Conservation (phyloP, 495 filamentous ascomycete species). For the Acidomyces sp. region DNA sequence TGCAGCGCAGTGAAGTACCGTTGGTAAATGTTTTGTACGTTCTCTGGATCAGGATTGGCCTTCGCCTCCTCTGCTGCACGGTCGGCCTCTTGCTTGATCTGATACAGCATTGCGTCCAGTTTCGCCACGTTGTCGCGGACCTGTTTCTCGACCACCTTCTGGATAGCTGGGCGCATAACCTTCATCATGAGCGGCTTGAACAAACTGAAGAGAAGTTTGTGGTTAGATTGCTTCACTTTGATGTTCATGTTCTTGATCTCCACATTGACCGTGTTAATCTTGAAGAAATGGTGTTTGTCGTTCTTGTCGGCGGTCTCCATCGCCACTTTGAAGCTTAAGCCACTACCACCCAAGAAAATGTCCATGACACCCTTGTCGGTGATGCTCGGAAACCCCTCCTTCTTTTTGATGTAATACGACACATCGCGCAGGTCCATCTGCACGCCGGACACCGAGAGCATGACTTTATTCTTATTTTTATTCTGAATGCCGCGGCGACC, state of each 20-base stretch:
- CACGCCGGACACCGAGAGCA: constrained; percentile 75
- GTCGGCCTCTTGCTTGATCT: constrained; percentile 72
- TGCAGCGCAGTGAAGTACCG: constrained; percentile 70
- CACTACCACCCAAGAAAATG: constrained; percentile 74
- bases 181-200: constrained; percentile 83
- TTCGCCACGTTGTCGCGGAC: constrained; percentile 64
- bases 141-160: constrained; percentile 78
- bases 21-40: constrained; percentile 71
- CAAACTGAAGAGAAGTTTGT: constrained; percentile 77
- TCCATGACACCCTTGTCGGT: constrained; percentile 84
- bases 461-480: constrained; percentile 68
- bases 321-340: constrained; percentile 84
- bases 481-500: constrained; percentile 74
- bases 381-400: constrained; percentile 86
- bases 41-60: constrained; percentile 51
- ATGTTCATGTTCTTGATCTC: constrained; percentile 75
- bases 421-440: constrained; percentile 81
- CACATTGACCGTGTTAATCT: constrained; percentile 77
- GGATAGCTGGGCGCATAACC: constrained; percentile 66
- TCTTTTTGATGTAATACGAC: constrained; percentile 89
- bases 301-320: constrained; percentile 66
- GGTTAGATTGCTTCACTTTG: constrained; percentile 84
- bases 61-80: constrained; percentile 52
- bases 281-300: constrained; percentile 77
- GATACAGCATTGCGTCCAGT: constrained; percentile 55